Evolutionary conservation across 306 rosid genomes (phyloP).

Genomic region (Sesbania bispinosa): DNA sequence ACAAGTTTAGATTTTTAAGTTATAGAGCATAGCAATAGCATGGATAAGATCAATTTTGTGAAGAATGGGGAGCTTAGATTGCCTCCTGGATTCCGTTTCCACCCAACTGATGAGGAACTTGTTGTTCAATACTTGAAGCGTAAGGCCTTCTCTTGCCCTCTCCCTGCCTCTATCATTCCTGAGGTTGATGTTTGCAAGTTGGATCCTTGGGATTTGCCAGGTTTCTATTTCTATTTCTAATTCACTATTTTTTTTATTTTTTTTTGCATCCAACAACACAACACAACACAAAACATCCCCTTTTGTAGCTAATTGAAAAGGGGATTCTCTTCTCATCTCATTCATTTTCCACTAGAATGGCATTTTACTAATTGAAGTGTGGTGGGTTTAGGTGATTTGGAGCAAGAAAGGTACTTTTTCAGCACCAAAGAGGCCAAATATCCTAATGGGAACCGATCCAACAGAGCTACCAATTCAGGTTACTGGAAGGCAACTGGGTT

Average conservation of each 20-base stretch:
- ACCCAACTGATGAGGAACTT: conserved; percentile 91
- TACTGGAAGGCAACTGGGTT: conserved; percentile 98
- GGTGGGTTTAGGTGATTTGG: conserved; percentile 54
- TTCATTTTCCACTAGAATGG: too few species aligned
- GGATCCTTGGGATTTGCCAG: conserved; percentile 99
- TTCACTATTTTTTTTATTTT: accelerated
- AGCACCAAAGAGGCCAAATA: conserved; percentile 91
- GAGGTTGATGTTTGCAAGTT: conserved; percentile 80
- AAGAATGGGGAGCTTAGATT: conserved; percentile 75
- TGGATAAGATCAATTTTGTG: conserved; percentile 62
- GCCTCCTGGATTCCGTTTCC: conserved; percentile 97
- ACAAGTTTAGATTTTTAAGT: too few species aligned
- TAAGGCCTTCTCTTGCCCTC: conserved; percentile 69
- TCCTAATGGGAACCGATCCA: conserved; percentile 89
- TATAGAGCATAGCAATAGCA: too few species aligned
- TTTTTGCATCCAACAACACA: background rate
- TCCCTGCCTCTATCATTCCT: conserved; percentile 92
- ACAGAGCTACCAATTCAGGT: conserved; percentile 86
- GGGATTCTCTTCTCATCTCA: too few species aligned
- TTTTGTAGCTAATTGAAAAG: too few species aligned
- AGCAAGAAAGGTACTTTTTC: conserved; percentile 89
- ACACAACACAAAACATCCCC: too few species aligned
- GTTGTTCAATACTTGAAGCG: conserved; percentile 81
- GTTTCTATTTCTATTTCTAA: conserved; percentile 30
- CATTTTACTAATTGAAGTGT: background rate